These are phyloP conservation scores for Phytophthora melonis DNA, from an alignment of 352 stramenopile species.

Conservation along the genomic window DNA sequence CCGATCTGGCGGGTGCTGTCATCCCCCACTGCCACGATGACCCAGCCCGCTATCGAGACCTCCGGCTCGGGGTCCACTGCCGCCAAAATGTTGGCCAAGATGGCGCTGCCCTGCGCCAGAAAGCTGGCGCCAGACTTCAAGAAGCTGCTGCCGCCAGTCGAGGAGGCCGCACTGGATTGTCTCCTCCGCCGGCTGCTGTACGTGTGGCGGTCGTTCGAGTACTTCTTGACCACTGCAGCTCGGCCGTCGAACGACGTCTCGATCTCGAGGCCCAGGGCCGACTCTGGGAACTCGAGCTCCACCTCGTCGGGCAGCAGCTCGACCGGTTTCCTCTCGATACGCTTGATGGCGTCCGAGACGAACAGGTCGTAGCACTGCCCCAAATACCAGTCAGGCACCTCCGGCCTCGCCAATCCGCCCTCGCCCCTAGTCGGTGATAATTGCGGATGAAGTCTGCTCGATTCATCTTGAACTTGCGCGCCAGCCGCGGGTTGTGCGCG, in stretches of 20 bases:
- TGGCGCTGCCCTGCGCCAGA: slow-evolving; percentile 30
- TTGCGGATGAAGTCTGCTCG: slow-evolving; percentile 82
- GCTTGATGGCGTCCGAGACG: slow-evolving; percentile 58
- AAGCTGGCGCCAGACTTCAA: slow-evolving; percentile 33
- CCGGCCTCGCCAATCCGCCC: slow-evolving; percentile 33
- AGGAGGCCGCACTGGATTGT: slow-evolving; percentile 22
- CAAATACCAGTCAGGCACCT: slow-evolving; percentile 61
- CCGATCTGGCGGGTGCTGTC: slow-evolving; percentile 76
- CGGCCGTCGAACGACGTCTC: slow-evolving; percentile 82
- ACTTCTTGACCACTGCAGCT: slow-evolving; percentile 73
- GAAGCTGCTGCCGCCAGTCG: slow-evolving; percentile 23
- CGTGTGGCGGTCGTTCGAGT: slow-evolving; percentile 53
- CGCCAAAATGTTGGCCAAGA: slow-evolving; percentile 34
- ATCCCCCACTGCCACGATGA: slow-evolving; percentile 75
- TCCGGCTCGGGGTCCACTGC: slow-evolving; percentile 34
- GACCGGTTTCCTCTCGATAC: slow-evolving; percentile 61
- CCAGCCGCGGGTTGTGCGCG: slow-evolving; percentile 74
- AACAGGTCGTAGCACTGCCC: slow-evolving; percentile 77
- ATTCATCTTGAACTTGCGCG: slow-evolving; percentile 77
- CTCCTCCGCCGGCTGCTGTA: slow-evolving; percentile 47
- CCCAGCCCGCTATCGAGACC: slow-evolving; percentile 57
- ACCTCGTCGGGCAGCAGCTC: slow-evolving; percentile 62
- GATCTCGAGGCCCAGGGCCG: slow-evolving; percentile 71
- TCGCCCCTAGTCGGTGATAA: slow-evolving; percentile 61
- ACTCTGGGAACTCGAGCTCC: slow-evolving; percentile 71